Percentiles rank a stretch among this genome's conserved stretches.
These are phyloP conservation scores for Cladophialophora exuberans DNA, from an alignment of 2,329 filamentous ascomycete genomes.

Conservation along the genomic window DNA sequence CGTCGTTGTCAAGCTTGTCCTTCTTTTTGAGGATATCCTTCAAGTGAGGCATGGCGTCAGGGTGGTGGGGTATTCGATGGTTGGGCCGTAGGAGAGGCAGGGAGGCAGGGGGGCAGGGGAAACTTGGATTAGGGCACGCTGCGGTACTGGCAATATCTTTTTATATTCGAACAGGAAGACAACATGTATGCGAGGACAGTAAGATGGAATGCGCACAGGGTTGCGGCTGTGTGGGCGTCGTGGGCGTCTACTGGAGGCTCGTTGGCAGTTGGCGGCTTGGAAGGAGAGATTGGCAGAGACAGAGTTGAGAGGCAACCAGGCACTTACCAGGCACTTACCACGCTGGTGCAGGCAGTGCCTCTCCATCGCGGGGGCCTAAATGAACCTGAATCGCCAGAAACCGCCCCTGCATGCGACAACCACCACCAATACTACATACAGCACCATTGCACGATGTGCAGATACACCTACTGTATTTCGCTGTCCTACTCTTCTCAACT, in stretches of 20 bases:
- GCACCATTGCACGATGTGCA: background rate
- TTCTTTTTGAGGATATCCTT: slow-evolving; percentile 67
- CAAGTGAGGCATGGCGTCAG: slow-evolving; percentile 56
- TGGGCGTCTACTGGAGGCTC: background rate
- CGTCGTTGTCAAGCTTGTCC: slow-evolving; percentile 53
- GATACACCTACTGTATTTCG: no score
- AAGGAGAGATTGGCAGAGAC: background rate
- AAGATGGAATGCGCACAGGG: slow-evolving; percentile 4
- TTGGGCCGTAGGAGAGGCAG: background rate
- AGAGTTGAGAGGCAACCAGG: no score
- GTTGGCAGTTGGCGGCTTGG: slow-evolving; percentile 9
- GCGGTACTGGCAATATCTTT: slow-evolving; percentile 25
- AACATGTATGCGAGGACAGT: slow-evolving; percentile 10
- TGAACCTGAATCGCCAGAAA: background rate
- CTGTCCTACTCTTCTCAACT: no score
- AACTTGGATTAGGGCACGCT: slow-evolving; percentile 13
- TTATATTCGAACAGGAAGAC: slow-evolving; percentile 17
- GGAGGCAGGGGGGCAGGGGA: background rate
- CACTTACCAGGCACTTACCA: no score
- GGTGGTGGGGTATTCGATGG: background rate
- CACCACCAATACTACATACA: background rate
- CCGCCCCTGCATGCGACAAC: background rate
- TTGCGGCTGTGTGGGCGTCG: slow-evolving; percentile 16
- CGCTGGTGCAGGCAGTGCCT: slow-evolving; percentile 1
- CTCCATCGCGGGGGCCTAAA: slow-evolving; percentile 8